Base-by-base conservation (phyloP, 257 asterid genomes). In the Ocimum tenuiflorum region DNA sequence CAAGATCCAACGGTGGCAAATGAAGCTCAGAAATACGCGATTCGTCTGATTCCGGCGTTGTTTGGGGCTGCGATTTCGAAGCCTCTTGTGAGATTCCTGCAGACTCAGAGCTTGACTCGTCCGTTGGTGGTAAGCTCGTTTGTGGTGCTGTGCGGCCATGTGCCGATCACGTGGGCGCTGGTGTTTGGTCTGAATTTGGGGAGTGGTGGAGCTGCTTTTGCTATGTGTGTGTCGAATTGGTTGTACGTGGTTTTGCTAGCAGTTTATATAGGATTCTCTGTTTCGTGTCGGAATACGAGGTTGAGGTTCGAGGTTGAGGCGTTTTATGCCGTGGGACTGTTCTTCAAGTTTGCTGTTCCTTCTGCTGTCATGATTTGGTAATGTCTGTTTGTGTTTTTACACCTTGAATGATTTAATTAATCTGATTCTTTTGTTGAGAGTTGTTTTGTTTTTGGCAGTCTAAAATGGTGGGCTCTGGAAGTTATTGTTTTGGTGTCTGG, bases 321-420 rank as follows among this genome's bases (percentile, higher is more conserved):
- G 8, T 75, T 86, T 43, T n/a, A n/a, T 6, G 81, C 38, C 14
- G 73, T 78, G 15, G 72, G 79, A 6, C 62, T 74, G 20, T 86
- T 86, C 74, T 86, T 84, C 31, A 75, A 70, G 14, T 66, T 82
- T 67, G 92, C 88, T 3, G 41, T 79, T 36, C 95, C 95, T 48
- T 79, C 88, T 27, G 89, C 85, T 12, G 75, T 81, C 12, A 88
- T 88, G 96, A 73, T 86, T 38, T 88, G 96, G 90, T 88, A 81
- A 45, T 46, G 50, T 42, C 43, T 56, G 41, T 10, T 53, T 20
- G n/a, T n/a, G n/a, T n/a, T n/a, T n/a, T n/a, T n/a, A n/a, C n/a
- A n/a, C n/a, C n/a, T n/a, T n/a, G n/a, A n/a, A 1, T 31, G 36
- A 31, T 31, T 4, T 4, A 24, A 3, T 4, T 31, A 31, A 0